Base-by-base conservation (phyloP, 176 grass and related monocot genomes). In the Neostapfia colusana region DNA sequence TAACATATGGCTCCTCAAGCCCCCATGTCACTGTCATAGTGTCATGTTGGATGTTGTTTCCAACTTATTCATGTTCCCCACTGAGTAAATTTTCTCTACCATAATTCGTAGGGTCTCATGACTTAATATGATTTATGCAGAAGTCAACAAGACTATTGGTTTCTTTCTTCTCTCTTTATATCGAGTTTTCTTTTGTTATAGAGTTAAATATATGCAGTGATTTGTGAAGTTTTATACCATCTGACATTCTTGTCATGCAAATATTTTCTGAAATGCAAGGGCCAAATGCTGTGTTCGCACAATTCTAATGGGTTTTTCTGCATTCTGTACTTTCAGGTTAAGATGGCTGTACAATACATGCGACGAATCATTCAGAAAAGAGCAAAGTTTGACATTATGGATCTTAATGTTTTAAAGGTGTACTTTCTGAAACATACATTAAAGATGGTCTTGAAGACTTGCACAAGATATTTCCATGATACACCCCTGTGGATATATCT, bases 381-480 rank as follows among this genome's bases (percentile, higher is more conserved):
- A 82, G 95, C 95, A 62, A 98, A 94, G 77, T 98, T 98, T 74
- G 95, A 98, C 75, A 98, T 94, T 63, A 90, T 94, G 89, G 91
- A 92, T 88, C 89, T 98, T 81, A 92, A 98, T 79, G 85, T 88
- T 86, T 81, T 90, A 71, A 85, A 91, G 91, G 95, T 98, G 13
- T 79, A 20, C 23, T 89, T 72, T 59, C 36, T 81, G 56, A 67
- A 62, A 68, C 68, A 69, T 78, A 14, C 71, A 72, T 14, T 67
- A 35, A 7, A 8, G 60, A 51, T 77, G 78, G 15, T 27, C 0
- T 3, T 74, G 41, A 45, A 68, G 15, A 37, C 26, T 45, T 77
- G 55, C 67, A 35, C 34, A 62, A 53, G 51, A 63, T 64, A 81
- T 74, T 24, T 25, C 31, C 69, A 80, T 58, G 26, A 65, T 21